Evolutionary conservation across 2,329 filamentous ascomycete species (phyloP), one percentile per base, ranked within the genome.

Genomic region (Ascochyta clinopodiicola): DNA sequence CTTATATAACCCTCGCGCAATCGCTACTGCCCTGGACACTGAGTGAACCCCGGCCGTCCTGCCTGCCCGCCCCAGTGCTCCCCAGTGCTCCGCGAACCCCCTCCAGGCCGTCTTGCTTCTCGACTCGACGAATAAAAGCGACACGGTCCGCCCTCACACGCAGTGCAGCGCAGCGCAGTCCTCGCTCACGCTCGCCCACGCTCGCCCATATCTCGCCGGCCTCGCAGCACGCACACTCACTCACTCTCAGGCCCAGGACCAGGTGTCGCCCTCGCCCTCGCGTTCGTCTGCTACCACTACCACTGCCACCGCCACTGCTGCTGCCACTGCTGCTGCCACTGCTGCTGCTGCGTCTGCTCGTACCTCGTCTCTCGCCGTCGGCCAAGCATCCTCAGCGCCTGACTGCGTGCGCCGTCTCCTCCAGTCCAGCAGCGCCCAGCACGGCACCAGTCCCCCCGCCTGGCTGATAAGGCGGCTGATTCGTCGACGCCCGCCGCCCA

Each of bases 41-140:
- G 59, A 49, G 57, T 55, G 59, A 55, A 66, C 60, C 64, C 66
- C 59, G 58, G 62, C 61, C 52, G 36, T 51, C 25, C 36, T 51
- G 44, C 43, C 25, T 60, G 52, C 47, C 22, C 22, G 22, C 22
- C 22, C 22, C 22, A 24, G 22, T 24, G 22, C 22, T 6, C 22
- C 22, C 27, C 21, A 49, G 51, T 53, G 40, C 45, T 48, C 51
- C 46, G 34, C 29, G 40, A 43, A 51, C 60, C 60, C 59, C 60
- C 59, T 62, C 57, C 61, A 58, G 44, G 40, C 51, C 47, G 60
- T 64, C 50, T 24, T 24, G 22, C 22, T 24, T 4, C 17, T 17
- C 17, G 17, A 17, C 17, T 47, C 64, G 48, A 51, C 60, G 64
- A 59, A 61, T 65, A 69, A 68, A 61, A 61, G 61, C 56, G 63